Conservation (phyloP, 768 basidiomycete species). For the Pilatotrama ljubarskyi region DNA sequence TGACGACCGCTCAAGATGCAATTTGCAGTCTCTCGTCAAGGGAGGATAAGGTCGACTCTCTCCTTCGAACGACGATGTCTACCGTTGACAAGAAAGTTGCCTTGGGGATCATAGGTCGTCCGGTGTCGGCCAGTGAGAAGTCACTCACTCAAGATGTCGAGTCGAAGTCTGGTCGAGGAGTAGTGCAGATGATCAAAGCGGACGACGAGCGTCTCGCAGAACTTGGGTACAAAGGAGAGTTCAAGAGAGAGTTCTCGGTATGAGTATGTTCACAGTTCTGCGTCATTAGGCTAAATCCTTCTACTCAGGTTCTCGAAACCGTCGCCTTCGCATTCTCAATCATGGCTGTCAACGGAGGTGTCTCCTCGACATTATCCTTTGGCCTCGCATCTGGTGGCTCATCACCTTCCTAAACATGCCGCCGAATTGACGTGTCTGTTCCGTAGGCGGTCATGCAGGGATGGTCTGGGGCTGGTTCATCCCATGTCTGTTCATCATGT, state of each 20-base stretch:
- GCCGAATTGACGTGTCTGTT: too few relatives aligned
- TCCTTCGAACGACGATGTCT: background rate
- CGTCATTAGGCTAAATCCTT: background rate
- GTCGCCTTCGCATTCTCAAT: conserved; percentile 66
- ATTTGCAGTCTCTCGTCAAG: background rate
- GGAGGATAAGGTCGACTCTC: background rate
- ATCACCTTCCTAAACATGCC: too few relatives aligned
- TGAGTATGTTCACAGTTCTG: conserved; percentile 18
- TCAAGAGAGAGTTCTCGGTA: conserved; percentile 72
- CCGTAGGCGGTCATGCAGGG: conserved; percentile 67
- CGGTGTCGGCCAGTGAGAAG: background rate
- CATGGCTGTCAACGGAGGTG: conserved; percentile 70
- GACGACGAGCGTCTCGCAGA: conserved; percentile 62
- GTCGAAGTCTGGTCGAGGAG: background rate
- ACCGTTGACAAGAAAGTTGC: too few relatives aligned
- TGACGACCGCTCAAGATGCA: background rate
- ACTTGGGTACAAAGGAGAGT: conserved; percentile 71
- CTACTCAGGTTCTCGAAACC: conserved; percentile 53
- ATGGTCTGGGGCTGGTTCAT: conserved; percentile 79
- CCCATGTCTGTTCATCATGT: conserved; percentile 64
- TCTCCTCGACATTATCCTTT: conserved; percentile 65
- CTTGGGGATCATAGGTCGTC: background rate
- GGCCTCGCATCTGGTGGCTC: conserved; percentile 54
- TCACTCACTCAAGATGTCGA: background rate
- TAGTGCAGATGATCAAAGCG: conserved; percentile 24